Base-by-base conservation (phyloP, 2,329 filamentous ascomycete species). In the Beauveria bassiana region DNA sequence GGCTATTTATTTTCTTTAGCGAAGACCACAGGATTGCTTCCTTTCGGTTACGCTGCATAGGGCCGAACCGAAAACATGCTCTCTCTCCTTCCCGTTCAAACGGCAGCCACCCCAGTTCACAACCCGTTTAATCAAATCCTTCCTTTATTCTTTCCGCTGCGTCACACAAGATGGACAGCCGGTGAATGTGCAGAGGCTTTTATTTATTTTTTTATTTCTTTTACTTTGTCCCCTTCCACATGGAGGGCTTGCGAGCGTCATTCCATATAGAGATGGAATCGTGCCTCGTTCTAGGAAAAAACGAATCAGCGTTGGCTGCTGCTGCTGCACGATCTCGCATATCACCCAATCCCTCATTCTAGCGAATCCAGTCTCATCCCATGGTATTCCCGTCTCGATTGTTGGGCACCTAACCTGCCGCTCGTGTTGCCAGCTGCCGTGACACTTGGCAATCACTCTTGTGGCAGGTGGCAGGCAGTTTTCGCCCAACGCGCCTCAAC, bases 381-480 rank as follows among this genome's bases (percentile, higher is more conserved):
- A 40, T 49, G 31, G 20, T 46, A 31, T 38, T 26, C 16, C 31
- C 55, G 28, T 46, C 56, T 40, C 22, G 26, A n/a, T 43, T 42
- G 16, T 42, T 51, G 46, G 56, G 56, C 56, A 38, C 46, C 22
- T 5, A 56, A 18, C 5, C 34, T 45, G 46, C 56, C 45, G 47
- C 24, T 43, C 31, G 31, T 42, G 57, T 53, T 59, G 57, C 57
- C 57, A 52, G 57, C 57, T 59, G 57, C 57, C 57, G 57, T 53
- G 57, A 52, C 57, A 59, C 57, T 59, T 59, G 57, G 57, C 57
- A 59, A 59, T 42, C 49, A 46, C 57, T 47, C 40, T 51, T 59
- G 57, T 59, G 57, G 57, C 57, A 59, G 57, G 57, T 59, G 57
- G 57, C 57, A 59, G 57, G 43, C 54, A 49, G 26, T 49, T 49